These are phyloP conservation scores for Chaetomium tenue DNA, from an alignment of 495 filamentous ascomycete genomes.

Conservation along the genomic window DNA sequence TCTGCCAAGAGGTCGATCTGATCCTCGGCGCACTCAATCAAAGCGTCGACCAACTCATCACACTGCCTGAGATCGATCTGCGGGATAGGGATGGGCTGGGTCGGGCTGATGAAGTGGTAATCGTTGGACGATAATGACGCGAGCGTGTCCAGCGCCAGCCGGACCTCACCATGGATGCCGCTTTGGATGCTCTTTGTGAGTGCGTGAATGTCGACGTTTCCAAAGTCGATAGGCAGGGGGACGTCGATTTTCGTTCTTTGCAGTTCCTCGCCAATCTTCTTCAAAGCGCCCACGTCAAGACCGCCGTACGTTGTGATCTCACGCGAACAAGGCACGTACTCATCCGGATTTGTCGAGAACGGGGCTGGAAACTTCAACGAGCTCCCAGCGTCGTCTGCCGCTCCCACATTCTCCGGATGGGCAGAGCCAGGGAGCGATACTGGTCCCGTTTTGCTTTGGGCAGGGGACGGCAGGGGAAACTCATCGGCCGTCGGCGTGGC, in stretches of 20 bases:
- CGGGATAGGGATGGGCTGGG: slow-evolving; percentile 23
- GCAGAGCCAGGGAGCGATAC: slow-evolving; percentile 37
- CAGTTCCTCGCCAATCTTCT: slow-evolving; percentile 62
- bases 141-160: slow-evolving; percentile 82
- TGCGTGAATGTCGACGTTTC: slow-evolving; percentile 86
- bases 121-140: slow-evolving; percentile 52
- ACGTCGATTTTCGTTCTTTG: slow-evolving; percentile 64
- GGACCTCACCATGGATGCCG: slow-evolving; percentile 82
- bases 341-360: slow-evolving; percentile 41
- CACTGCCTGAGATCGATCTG: slow-evolving; percentile 62
- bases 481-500: slow-evolving; percentile 41
- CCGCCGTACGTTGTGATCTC: slow-evolving; percentile 62
- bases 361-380: slow-evolving; percentile 37
- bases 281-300: slow-evolving; percentile 59
- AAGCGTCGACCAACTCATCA: slow-evolving; percentile 81
- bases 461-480: slow-evolving; percentile 45
- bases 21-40: slow-evolving; percentile 88
- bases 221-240: slow-evolving; percentile 73
- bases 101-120: slow-evolving; percentile 43
- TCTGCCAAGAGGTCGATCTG: slow-evolving; percentile 77
- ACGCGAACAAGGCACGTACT: slow-evolving; percentile 63
- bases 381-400: slow-evolving; percentile 27
- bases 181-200: slow-evolving; percentile 89
- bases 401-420: slow-evolving; percentile 34
- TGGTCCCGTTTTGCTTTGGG: slow-evolving; percentile 39